Percentiles rank a stretch among this genome's conserved stretches.
Evolutionary conservation across 345 rosid genomes (phyloP).

Genomic region (Citropsis articulata): DNA sequence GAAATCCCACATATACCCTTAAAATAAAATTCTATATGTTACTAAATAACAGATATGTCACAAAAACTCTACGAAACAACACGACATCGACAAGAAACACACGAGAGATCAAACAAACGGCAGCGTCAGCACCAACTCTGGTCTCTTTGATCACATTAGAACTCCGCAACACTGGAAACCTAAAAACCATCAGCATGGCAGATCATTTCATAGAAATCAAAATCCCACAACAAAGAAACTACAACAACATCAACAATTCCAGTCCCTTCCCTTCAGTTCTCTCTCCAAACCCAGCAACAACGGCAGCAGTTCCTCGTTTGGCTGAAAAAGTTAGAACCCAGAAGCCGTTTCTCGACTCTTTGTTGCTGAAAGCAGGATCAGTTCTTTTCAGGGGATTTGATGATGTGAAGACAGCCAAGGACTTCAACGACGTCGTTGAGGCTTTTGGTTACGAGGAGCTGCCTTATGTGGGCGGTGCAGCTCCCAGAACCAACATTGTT

Average conservation of each 20-base stretch:
- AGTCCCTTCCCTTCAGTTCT: constrained; percentile 55
- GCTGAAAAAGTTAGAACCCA: constrained; percentile 35
- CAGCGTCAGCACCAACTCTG: background rate
- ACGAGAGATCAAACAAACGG: background rate
- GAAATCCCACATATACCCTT: background rate
- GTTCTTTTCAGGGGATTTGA: constrained; percentile 70
- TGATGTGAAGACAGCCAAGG: constrained; percentile 46
- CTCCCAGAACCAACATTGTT: constrained; percentile 74
- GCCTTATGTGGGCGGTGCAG: constrained; percentile 88
- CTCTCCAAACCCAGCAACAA: constrained; percentile 29
- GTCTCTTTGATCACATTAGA: background rate
- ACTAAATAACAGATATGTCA: too few species aligned
- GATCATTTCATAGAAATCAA: constrained; percentile 34
- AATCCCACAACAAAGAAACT: constrained; percentile 53
- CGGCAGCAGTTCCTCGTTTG: constrained; percentile 21
- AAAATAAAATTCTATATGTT: too few species aligned
- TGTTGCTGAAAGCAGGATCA: constrained; percentile 62
- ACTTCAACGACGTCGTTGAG: constrained; percentile 84
- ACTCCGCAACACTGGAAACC: background rate
- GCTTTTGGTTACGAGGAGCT: constrained; percentile 88
- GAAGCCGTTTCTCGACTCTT: constrained; percentile 55
- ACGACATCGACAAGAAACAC: too few species aligned
- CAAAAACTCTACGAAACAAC: too few species aligned
- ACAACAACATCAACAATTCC: constrained; percentile 20
- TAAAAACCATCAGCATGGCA: constrained; percentile 29